phyloP scores from a whole-genome alignment of 2,329 filamentous ascomycete species.

The Fusarium redolens region DNA sequence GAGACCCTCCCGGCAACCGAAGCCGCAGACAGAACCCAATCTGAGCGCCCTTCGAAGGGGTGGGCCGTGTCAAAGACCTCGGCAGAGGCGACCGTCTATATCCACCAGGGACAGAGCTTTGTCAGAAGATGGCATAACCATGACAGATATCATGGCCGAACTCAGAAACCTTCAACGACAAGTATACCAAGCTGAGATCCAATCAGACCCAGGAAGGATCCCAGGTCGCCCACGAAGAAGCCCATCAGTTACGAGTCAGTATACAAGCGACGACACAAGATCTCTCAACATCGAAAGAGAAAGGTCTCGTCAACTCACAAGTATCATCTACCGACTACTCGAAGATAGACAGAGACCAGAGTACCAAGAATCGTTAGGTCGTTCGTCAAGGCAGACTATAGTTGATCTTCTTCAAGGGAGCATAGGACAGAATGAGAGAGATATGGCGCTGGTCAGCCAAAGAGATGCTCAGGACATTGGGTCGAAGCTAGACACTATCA shows the following conservation, averaged over 20 bases:
- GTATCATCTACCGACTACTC: background rate
- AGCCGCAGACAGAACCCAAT: background rate
- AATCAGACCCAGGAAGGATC: conserved; percentile 2
- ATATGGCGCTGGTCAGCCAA: background rate
- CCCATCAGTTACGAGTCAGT: background rate
- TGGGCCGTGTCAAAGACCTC: background rate
- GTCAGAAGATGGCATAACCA: background rate
- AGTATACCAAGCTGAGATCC: background rate
- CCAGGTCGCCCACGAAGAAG: background rate
- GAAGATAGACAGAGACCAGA: conserved; percentile 3
- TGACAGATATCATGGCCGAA: background rate
- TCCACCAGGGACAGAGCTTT: background rate
- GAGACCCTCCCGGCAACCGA: background rate
- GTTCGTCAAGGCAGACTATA: background rate
- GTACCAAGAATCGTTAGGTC: background rate
- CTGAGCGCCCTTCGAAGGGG: background rate
- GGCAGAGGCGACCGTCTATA: background rate
- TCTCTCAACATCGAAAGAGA: conserved; percentile 3
- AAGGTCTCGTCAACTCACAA: conserved; percentile 1
- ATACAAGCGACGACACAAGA: background rate
- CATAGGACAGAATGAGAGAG: background rate
- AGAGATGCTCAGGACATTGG: background rate
- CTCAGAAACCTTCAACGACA: background rate
- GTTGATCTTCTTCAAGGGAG: background rate
- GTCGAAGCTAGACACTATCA: conserved; percentile 1